Evolutionary conservation across 495 filamentous ascomycete genomes (phyloP), one percentile per base, ranked within the genome.

Genomic region (Xylaria longipes): DNA sequence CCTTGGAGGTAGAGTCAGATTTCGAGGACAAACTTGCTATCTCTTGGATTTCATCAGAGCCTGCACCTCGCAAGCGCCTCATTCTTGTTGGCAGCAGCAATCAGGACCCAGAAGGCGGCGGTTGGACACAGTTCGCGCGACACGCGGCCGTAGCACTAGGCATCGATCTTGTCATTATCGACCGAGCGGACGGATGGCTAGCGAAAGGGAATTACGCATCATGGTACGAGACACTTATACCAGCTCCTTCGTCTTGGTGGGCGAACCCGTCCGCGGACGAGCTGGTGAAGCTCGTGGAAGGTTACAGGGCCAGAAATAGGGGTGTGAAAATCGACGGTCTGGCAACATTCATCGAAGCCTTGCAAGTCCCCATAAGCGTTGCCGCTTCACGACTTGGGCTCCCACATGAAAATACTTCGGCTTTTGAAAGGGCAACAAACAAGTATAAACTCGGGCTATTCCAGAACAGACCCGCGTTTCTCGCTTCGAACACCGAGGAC

Each of bases 151-250:
- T 61, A 12, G 81, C 79, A 2, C 79, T 88, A 0, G 80, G 82
- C 2, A 81, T 87, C 33, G 76, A 81, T 9, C 75, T 88, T 0
- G 80, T 87, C 7, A 78, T 87, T 29, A 71, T 88, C 27, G 85
- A 87, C 60, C 77, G 82, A 7, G 74, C 79, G 2, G 84, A 84
- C 1, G 82, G 86, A 65, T 87, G 86, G 86, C 72, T 88, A 27
- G 75, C 82, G 73, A 72, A 71, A 7, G 68, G 73, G 7, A 74
- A 81, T 17, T 83, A 81, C 65, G 73, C 67, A 14, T 71, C 79
- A 62, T 79, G 74, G 71, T 82, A 81, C 46, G 78, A 84, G 61
- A 76, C 75, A 5, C 75, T 77, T 41, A 70, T 71, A 3, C 75
- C 75, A 37, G 72, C 71, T 3, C 56, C 75, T 17, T 31, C 65